phyloP scores from a whole-genome alignment of 176 grass and related monocot genomes.

The Alopecurus myosuroides region DNA sequence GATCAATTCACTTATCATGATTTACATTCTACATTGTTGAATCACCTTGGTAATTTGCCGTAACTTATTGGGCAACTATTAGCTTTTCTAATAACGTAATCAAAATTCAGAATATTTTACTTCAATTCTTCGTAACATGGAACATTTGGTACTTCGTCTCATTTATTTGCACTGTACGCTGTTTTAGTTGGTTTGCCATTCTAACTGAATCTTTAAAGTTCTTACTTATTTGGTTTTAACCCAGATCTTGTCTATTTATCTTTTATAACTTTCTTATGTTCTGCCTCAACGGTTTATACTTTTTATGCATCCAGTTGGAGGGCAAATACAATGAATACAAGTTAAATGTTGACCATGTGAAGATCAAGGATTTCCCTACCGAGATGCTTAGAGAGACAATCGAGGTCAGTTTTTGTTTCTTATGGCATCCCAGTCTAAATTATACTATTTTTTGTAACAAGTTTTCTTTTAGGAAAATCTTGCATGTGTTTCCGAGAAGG shows the following conservation, averaged over 20 bases:
- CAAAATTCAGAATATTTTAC: background rate
- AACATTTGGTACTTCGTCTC: background rate
- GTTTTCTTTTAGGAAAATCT: constrained; percentile 53
- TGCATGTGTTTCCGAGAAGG: constrained; percentile 56
- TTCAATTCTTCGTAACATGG: background rate
- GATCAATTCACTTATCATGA: background rate
- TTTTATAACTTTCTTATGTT: background rate
- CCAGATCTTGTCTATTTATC: background rate
- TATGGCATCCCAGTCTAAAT: background rate
- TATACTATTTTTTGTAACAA: constrained; percentile 26
- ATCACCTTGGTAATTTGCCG: background rate
- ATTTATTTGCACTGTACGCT: background rate
- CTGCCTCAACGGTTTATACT: constrained; percentile 23
- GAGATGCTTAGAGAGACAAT: constrained; percentile 67
- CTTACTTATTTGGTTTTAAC: constrained; percentile 13
- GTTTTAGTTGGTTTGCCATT: background rate
- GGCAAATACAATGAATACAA: constrained; percentile 69
- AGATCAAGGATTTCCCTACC: constrained; percentile 68
- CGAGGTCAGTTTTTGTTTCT: constrained; percentile 46
- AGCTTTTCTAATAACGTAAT: background rate
- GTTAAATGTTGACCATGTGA: constrained; percentile 35
- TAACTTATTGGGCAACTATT: background rate
- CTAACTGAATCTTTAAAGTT: background rate
- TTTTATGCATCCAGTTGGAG: constrained; percentile 63
- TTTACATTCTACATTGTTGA: constrained; percentile 4